These are phyloP conservation scores for Sarocladium strictum DNA, from an alignment of 2,329 filamentous ascomycete species.

Conservation along the genomic window DNA sequence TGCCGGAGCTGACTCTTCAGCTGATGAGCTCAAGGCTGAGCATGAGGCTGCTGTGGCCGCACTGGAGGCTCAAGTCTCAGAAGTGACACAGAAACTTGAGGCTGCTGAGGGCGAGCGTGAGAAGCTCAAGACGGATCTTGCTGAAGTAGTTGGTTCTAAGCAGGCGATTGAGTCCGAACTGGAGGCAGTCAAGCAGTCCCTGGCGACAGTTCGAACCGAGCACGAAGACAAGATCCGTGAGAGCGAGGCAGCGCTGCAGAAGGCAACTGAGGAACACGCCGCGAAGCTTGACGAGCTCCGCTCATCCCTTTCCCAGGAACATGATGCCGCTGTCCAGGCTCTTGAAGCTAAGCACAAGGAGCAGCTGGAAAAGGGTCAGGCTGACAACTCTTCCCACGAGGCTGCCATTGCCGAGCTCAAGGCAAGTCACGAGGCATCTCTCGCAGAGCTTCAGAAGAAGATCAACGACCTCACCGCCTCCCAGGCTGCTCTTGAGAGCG, in stretches of 20 bases:
- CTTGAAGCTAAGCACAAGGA: conserved; percentile 48
- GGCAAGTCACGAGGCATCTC: conserved; percentile 39
- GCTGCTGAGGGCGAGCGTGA: conserved; percentile 45
- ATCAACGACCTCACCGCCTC: conserved; percentile 46
- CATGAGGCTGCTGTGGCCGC: conserved; percentile 42
- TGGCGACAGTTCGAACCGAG: conserved; percentile 35
- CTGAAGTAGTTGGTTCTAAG: conserved; percentile 42
- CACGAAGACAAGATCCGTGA: conserved; percentile 27
- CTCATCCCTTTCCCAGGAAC: conserved; percentile 42
- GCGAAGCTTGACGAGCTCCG: conserved; percentile 45
- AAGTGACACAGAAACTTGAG: conserved; percentile 44
- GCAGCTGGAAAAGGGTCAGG: conserved; percentile 41
- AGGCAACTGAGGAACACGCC: conserved; percentile 40
- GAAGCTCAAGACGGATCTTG: conserved; percentile 41
- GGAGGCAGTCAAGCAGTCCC: conserved; percentile 40
- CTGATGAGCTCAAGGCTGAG: conserved; percentile 40
- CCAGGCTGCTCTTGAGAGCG: conserved; percentile 37
- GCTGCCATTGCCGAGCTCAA: conserved; percentile 45
- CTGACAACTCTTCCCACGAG: conserved; percentile 40
- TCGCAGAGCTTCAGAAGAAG: conserved; percentile 47
- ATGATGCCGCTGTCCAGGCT: conserved; percentile 39
- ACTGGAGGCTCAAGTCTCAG: conserved; percentile 41
- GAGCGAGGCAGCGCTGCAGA: conserved; percentile 26
- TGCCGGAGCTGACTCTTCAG: conserved; percentile 32
- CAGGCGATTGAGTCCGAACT: conserved; percentile 44